A percentile compares a stretch with the other conserved stretches of the same genome.
Conservation (phyloP, 768 basidiomycete species). For the Collybiopsis luxurians region DNA sequence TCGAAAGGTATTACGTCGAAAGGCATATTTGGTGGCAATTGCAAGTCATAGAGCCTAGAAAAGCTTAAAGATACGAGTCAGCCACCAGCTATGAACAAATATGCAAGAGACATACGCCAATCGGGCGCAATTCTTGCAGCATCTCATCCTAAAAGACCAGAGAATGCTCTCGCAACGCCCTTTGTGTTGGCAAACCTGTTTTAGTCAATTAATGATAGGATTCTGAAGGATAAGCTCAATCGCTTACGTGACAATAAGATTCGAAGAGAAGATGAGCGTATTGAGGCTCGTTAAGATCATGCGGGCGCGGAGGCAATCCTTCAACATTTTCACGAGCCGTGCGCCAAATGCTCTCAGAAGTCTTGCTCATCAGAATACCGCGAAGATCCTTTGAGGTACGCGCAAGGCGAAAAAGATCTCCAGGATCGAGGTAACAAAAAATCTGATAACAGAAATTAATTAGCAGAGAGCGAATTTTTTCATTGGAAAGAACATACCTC, state of each 20-base stretch:
- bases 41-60: too few relatives aligned
- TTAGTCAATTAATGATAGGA: constrained; percentile 5
- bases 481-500: not conserved
- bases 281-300: constrained; percentile 46
- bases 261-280: constrained; percentile 53
- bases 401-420: constrained; percentile 49
- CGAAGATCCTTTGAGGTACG: constrained; percentile 50
- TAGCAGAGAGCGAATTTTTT: too few relatives aligned
- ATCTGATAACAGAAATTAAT: constrained; percentile 32
- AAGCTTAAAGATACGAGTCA: too few relatives aligned
- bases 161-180: constrained; percentile 25
- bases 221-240: not conserved
- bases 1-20: too few relatives aligned
- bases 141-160: constrained; percentile 29
- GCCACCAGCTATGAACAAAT: too few relatives aligned
- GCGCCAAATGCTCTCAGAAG: constrained; percentile 49
- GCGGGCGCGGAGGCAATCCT: constrained; percentile 45
- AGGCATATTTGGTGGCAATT: too few relatives aligned
- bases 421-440: constrained; percentile 45
- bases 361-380: constrained; percentile 41
- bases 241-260: constrained; percentile 48
- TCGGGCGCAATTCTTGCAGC: constrained; percentile 27
- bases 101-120: too few relatives aligned
- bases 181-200: constrained; percentile 27
- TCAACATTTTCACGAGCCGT: constrained; percentile 37